Evolutionary conservation across 2,329 filamentous ascomycete genomes (phyloP), one percentile per base, ranked within the genome.

Genomic region (Stachybotrys chlorohalonatus): DNA sequence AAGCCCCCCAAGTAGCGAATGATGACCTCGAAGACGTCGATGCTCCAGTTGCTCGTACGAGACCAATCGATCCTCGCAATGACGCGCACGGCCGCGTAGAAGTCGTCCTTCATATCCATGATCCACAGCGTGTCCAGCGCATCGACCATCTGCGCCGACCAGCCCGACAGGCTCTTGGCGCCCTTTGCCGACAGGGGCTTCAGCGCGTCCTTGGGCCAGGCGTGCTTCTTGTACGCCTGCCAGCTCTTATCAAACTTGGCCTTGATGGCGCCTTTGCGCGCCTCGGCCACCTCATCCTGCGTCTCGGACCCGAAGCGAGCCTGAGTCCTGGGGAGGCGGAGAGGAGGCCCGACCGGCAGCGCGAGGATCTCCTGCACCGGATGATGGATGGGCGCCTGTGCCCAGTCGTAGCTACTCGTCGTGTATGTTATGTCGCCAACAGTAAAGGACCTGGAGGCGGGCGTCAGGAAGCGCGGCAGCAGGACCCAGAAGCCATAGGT

Each of bases 71-170:
- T 60, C 6, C 69, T 63, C 13, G 68, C 70, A 6, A 78, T 72
- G 1, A 78, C 80, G 31, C 70, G 68, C 2, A 78, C 74, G 6
- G 83, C 82, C 16, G 76, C 66, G 49, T 73, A 69, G 58, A 84
- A 85, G 17, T 86, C 83, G 1, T 78, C 70, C 36, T 76, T 68
- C 24, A 85, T 64, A 11, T 68, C 81, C 82, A 86, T 84, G 51
- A 86, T 85, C 74, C 77, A 80, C 2, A 86, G 73, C 0, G 82
- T 83, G 55, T 85, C 82, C 48, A 86, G 68, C 0, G 76, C 70
- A 62, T 86, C 83, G 39, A 86, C 77, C 49, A 86, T 65, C 0
- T 82, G 83, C 9, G 81, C 82, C 1, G 75, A 81, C 75, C 80
- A 83, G 31, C 77, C 76, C 4, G 79, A 78, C 63, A 81, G 81